These are phyloP conservation scores for Stephania japonica DNA, from an alignment of 164 flowering plant genomes.

Conservation along the genomic window DNA sequence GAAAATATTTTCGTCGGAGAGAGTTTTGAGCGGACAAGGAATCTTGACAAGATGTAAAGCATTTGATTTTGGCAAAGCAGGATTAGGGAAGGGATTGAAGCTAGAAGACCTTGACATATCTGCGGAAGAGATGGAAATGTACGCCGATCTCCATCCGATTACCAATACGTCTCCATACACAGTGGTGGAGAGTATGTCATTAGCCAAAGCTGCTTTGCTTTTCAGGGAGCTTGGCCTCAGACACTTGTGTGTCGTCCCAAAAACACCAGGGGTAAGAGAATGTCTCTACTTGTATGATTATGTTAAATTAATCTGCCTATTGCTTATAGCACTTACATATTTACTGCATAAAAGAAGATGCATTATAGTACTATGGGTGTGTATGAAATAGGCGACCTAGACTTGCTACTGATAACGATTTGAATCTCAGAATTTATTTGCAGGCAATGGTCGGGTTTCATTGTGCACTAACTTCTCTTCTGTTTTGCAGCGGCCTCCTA, in stretches of 20 bases:
- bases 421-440: no score
- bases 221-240: slow-evolving; percentile 79
- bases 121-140: slow-evolving; percentile 88
- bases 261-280: slow-evolving; percentile 65
- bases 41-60: slow-evolving; percentile 45
- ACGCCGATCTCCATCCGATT: slow-evolving; percentile 92
- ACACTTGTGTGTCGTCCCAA: slow-evolving; percentile 88
- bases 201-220: slow-evolving; percentile 84
- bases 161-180: slow-evolving; percentile 85
- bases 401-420: neutral
- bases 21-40: slow-evolving; percentile 29
- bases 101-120: slow-evolving; percentile 61
- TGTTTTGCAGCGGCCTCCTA: slow-evolving; percentile 73
- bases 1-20: slow-evolving; percentile 46
- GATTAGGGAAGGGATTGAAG: slow-evolving; percentile 78
- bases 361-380: neutral
- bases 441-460: neutral
- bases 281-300: slow-evolving; percentile 1
- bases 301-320: neutral
- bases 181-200: slow-evolving; percentile 91
- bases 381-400: neutral
- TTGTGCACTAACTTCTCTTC: neutral
- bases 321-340: neutral
- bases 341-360: neutral
- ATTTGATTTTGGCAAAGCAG: slow-evolving; percentile 83